Conservation (phyloP, 495 filamentous ascomycete species). For the Sordaria brevicollis region DNA sequence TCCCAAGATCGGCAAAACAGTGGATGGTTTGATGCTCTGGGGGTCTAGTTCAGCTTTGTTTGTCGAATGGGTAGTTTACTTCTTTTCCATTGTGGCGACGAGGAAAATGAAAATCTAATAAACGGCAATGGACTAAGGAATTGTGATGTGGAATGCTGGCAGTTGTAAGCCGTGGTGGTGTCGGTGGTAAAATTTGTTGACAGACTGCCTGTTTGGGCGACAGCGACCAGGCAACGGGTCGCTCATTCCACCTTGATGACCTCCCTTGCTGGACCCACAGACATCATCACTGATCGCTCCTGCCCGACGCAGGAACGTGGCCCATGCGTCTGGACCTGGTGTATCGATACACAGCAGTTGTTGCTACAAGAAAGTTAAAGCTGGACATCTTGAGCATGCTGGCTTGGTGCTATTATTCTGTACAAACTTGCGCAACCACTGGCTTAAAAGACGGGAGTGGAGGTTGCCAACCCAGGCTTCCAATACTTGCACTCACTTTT, state of each 20-base stretch:
- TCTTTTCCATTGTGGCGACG: background rate
- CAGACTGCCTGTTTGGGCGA: constrained; percentile 17
- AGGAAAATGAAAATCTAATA: background rate
- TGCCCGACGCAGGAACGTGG: background rate
- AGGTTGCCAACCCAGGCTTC: no score
- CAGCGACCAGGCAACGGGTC: constrained; percentile 16
- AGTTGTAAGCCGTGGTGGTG: background rate
- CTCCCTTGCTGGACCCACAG: constrained; percentile 3
- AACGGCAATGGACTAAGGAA: background rate
- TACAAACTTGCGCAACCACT: no score
- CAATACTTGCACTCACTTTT: no score
- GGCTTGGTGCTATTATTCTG: no score
- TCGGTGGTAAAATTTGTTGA: constrained; percentile 14
- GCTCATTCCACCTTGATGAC: constrained; percentile 1
- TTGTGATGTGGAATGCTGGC: background rate
- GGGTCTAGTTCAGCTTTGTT: background rate
- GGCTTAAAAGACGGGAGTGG: no score
- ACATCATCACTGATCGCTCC: background rate
- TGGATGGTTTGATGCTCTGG: background rate
- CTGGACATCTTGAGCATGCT: no score
- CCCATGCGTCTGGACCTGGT: background rate
- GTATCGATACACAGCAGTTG: no score
- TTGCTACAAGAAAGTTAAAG: no score
- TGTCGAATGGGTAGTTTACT: background rate
- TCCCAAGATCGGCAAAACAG: background rate